Conservation (phyloP, 257 asterid genomes). For the Striga asiatica region DNA sequence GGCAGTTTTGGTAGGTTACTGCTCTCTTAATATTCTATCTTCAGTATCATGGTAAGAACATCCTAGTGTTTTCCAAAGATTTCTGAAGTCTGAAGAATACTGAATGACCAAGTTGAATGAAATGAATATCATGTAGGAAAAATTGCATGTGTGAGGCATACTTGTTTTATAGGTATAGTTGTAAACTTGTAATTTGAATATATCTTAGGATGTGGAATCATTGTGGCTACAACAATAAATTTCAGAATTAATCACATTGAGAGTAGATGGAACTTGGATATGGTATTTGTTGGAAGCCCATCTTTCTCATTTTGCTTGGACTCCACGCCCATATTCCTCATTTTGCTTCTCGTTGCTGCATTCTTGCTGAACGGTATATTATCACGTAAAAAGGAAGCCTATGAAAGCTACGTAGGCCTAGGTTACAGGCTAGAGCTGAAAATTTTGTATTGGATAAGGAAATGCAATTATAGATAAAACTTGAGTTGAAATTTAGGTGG, state of each 20-base stretch:
- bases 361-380: conserved; percentile 3
- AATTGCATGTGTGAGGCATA: neutral
- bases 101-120: neutral
- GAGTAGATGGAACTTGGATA: no score
- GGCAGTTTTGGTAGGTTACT: conserved; percentile 72
- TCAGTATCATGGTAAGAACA: neutral
- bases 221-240: conserved; percentile 1
- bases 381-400: neutral
- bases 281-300: no score
- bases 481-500: conserved; percentile 2
- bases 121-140: neutral
- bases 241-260: no score
- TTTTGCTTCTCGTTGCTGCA: neutral
- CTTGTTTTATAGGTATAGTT: neutral
- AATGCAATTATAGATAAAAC: neutral
- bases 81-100: neutral
- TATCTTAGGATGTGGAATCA: neutral
- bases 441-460: neutral
- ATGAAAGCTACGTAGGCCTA: conserved; percentile 3
- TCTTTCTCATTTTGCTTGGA: no score
- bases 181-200: neutral
- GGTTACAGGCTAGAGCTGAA: neutral
- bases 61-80: neutral
- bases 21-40: conserved; percentile 1
- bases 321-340: neutral